Evolutionary conservation across 805 yeast species (phyloP), one percentile per base, ranked within the genome.

Genomic region (Schwanniomyces sp.): DNA sequence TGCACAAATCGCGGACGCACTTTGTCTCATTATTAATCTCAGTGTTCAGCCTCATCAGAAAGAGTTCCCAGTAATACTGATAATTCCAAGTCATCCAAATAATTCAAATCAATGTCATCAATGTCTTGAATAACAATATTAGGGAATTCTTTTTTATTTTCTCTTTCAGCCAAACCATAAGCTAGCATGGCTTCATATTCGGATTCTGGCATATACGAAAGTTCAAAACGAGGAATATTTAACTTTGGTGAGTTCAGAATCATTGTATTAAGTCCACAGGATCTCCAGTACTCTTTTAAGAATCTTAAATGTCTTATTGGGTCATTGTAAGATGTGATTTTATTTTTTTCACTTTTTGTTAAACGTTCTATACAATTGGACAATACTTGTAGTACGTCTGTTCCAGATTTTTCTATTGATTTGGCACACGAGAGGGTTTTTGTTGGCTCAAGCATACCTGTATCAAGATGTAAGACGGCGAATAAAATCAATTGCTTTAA

Each of bases 351-450:
- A 12, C 44, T 40, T 42, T 43, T 52, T 5, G 58, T 42, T 11
- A 68, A 38, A 40, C 61, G 44, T 40, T 60, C 66, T 2, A 67
- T 58, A 39, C 64, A 58, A 26, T 57, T 53, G 12, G 63, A 50
- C 5, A 68, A 49, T 1, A 55, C 50, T 18, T 47, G 50, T 4
- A 30, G 34, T 0, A 50, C 47, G 14, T 60, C 56, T 7, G 53
- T 44, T 8, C 50, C 53, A 1, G 66, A 44, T 17, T 56, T 52
- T 21, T 53, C 43, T 32, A 67, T 32, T 1, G 63, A 49, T 41
- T 59, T 62, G 16, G 55, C 36, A 30, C 53, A 51, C 0, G 61
- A 52, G 34, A 66, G 48, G 1, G 56, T 49, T 26, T 46, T 53
- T 1, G 47, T 29, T 5, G 67, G 50, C 24, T 53, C 40, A 9